phyloP scores from a whole-genome alignment of 768 basidiomycete species.

The Trametes coccinea region DNA sequence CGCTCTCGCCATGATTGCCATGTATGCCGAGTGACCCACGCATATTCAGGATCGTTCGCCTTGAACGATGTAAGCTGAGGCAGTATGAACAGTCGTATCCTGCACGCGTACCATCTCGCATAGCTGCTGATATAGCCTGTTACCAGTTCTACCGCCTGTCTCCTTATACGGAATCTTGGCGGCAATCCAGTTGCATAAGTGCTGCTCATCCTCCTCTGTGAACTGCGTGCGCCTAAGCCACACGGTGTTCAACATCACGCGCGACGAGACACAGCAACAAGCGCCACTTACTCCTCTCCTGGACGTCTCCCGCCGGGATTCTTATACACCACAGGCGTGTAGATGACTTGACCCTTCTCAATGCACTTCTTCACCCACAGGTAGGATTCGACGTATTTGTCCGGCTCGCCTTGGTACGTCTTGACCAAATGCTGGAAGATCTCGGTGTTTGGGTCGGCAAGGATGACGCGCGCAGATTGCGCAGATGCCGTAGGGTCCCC shows the following conservation, averaged over 20 bases:
- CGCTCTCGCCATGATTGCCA: conserved; percentile 92
- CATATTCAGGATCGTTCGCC: conserved; percentile 68
- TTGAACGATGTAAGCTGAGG: conserved; percentile 30
- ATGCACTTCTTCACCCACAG: conserved; percentile 85
- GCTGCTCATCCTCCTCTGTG: conserved; percentile 72
- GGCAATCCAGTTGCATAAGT: conserved; percentile 78
- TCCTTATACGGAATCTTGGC: conserved; percentile 82
- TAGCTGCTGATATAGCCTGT: conserved; percentile 80
- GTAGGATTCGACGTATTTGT: conserved; percentile 79
- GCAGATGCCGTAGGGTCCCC: conserved; percentile 72
- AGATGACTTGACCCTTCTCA: conserved; percentile 62
- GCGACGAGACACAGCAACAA: background rate
- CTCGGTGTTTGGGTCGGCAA: conserved; percentile 79
- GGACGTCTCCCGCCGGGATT: conserved; percentile 80
- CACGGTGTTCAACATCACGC: background rate
- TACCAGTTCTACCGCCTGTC: conserved; percentile 79
- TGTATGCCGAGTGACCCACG: conserved; percentile 80
- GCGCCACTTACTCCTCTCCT: conserved; percentile 69
- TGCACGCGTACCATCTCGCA: conserved; percentile 58
- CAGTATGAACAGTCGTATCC: background rate
- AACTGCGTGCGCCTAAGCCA: conserved; percentile 70
- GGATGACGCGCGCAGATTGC: conserved; percentile 72
- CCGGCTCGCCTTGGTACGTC: conserved; percentile 63
- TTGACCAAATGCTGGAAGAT: conserved; percentile 74
- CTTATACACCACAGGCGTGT: conserved; percentile 78